Conservation (phyloP, 148 eudicot genomes). For the Heliosperma pusillum region DNA sequence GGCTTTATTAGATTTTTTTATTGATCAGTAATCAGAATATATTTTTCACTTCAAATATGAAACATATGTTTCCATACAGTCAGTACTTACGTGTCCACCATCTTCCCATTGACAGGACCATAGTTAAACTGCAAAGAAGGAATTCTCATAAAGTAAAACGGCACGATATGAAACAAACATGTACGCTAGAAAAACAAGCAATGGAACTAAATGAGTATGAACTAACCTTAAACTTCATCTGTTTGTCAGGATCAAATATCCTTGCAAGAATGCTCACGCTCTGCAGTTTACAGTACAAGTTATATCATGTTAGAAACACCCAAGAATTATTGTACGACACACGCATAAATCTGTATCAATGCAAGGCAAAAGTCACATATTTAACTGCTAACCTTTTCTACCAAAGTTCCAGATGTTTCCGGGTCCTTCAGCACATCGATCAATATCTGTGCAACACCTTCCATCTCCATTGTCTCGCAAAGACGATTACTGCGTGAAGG, state of each 20-base stretch:
- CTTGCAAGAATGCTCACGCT: constrained; percentile 60
- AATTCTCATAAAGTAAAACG: constrained; percentile 36
- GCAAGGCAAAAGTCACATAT: background rate
- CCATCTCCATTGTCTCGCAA: constrained; percentile 56
- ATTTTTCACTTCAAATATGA: background rate
- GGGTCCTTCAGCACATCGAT: constrained; percentile 47
- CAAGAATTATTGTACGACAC: background rate
- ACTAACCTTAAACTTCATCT: constrained; percentile 65
- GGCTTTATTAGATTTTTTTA: background rate
- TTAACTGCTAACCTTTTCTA: constrained; percentile 59
- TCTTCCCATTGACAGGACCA: constrained; percentile 53
- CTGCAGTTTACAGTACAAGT: constrained; percentile 40
- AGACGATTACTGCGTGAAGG: constrained; percentile 50
- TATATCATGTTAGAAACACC: constrained; percentile 13
- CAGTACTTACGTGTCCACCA: constrained; percentile 25
- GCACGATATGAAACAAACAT: constrained; percentile 22
- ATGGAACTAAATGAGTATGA: background rate
- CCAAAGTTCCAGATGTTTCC: constrained; percentile 30
- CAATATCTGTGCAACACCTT: constrained; percentile 44
- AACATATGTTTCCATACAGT: constrained; percentile 28
- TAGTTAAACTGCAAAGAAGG: constrained; percentile 46
- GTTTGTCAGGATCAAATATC: constrained; percentile 68
- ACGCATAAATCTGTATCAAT: background rate
- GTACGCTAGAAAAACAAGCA: background rate
- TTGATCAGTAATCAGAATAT: background rate